These are phyloP conservation scores for Phylloporus sp. DNA, from an alignment of 768 basidiomycete genomes.

Conservation along the genomic window DNA sequence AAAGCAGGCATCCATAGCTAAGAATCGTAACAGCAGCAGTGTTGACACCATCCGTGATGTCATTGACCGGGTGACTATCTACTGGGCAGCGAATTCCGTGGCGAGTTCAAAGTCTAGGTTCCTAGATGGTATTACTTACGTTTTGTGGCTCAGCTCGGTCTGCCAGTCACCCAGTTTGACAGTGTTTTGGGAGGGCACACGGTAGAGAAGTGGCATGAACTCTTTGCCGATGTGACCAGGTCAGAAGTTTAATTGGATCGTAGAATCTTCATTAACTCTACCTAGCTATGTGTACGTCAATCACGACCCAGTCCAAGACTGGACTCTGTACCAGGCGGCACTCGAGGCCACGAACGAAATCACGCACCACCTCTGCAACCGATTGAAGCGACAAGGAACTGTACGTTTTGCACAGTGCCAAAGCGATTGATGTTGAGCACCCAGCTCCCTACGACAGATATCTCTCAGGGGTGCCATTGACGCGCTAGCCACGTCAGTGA, in stretches of 20 bases:
- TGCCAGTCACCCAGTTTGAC: constrained; percentile 34
- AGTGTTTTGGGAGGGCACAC: constrained; percentile 37
- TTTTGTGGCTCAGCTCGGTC: constrained; percentile 14
- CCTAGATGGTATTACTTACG: not conserved
- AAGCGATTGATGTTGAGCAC: not conserved
- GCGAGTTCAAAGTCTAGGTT: constrained; percentile 34
- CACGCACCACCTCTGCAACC: constrained; percentile 20
- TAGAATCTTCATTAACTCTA: not conserved
- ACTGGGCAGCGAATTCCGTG: constrained; percentile 55
- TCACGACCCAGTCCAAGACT: constrained; percentile 27
- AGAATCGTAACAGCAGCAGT: constrained; percentile 13
- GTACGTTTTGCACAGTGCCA: constrained; percentile 12
- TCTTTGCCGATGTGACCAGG: constrained; percentile 44
- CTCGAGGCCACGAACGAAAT: constrained; percentile 24
- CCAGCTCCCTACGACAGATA: not conserved
- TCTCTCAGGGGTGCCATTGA: constrained; percentile 23
- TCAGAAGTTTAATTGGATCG: constrained; percentile 8
- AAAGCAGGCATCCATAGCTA: constrained; percentile 10
- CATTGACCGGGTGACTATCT: constrained; percentile 54
- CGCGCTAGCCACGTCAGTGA: constrained; percentile 13
- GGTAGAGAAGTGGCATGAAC: constrained; percentile 41
- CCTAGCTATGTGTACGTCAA: constrained; percentile 37
- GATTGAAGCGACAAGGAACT: constrained; percentile 16
- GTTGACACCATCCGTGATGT: constrained; percentile 67
- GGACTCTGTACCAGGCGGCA: constrained; percentile 29